Percentiles rank a stretch among this genome's conserved stretches.
phyloP scores from a whole-genome alignment of 768 basidiomycete species.

The Lactifluus echinatus region DNA sequence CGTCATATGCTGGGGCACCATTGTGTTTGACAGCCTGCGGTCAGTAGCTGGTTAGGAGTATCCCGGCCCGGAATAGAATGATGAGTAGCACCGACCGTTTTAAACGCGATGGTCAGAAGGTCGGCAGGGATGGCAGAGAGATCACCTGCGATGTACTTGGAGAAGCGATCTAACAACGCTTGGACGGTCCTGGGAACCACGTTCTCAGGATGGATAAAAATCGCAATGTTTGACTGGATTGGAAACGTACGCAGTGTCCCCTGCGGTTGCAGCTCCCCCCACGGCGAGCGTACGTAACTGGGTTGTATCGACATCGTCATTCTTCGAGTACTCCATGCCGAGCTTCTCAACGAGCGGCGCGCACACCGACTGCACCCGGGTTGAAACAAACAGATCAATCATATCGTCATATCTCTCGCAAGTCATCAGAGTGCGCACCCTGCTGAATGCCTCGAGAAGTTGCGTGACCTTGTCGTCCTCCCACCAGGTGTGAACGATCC shows the following conservation, averaged over 20 bases:
- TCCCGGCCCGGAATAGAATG: neutral
- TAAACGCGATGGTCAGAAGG: conserved; percentile 50
- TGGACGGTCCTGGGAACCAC: conserved; percentile 50
- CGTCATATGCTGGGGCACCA: conserved; percentile 66
- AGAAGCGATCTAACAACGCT: conserved; percentile 66
- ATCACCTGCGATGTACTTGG: conserved; percentile 59
- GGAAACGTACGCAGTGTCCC: conserved; percentile 32
- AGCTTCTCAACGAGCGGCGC: conserved; percentile 68
- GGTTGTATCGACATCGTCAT: conserved; percentile 59
- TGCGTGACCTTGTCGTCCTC: conserved; percentile 52
- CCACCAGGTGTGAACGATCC: conserved; percentile 70
- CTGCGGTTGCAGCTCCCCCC: conserved; percentile 40
- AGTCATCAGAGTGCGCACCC: conserved; percentile 32
- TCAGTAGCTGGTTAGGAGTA: conserved; percentile 1
- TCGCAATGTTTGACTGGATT: neutral
- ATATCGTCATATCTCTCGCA: too few species aligned
- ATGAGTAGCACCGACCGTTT: conserved; percentile 37
- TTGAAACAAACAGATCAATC: neutral
- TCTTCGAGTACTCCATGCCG: conserved; percentile 63
- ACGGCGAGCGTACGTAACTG: conserved; percentile 73
- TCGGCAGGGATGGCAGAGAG: conserved; percentile 75
- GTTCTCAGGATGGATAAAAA: conserved; percentile 21
- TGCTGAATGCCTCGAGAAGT: conserved; percentile 50
- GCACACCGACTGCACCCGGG: conserved; percentile 44
- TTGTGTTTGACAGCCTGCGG: conserved; percentile 63